Evolutionary conservation across 2,329 filamentous ascomycete genomes (phyloP), one percentile per base, ranked within the genome.

Genomic region (Lasiodiplodia sp.): DNA sequence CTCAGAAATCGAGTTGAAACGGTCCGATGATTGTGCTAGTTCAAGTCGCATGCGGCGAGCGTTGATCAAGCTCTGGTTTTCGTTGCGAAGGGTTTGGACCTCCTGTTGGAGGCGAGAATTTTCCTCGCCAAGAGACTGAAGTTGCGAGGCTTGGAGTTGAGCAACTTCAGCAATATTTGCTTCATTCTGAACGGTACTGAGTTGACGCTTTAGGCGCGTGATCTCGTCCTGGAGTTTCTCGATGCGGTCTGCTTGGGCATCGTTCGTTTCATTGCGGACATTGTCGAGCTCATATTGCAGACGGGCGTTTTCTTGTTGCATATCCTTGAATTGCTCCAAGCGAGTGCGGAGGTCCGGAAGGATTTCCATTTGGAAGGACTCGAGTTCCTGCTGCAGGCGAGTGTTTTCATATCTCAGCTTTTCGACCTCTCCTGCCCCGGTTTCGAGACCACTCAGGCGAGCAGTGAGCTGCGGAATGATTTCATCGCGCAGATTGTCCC

Each of bases 401-500:
- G 90, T 89, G 63, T 92, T 89, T 76, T 96, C 93, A 73, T 95
- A 96, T 0, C 89, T 88, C 67, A 94, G 85, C 72, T 88, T 91
- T 71, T 92, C 89, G 53, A 90, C 87, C 68, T 94, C 90, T 5
- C 90, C 83, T 18, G 91, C 90, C 78, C 95, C 90, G 0, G 87
- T 82, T 78, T 96, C 93, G 10, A 96, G 85, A 0, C 92, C 92
- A 75, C 95, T 92, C 2, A 96, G 87, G 51, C 90, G 89, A 57
- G 92, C 88, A 71, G 88, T 88, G 65, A 97, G 83, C 74, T 93
- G 88, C 21, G 94, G 93, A 2, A 97, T 89, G 51, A 97, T 85
- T 79, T 97, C 93, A 71, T 98, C 94, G 34, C 93, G 90, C 18
- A 98, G 87, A 74, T 96, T 95, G 79, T 99, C 96, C 65, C 94